Conservation (phyloP, 495 filamentous ascomycete species). For the Trichocladium antarcticum region DNA sequence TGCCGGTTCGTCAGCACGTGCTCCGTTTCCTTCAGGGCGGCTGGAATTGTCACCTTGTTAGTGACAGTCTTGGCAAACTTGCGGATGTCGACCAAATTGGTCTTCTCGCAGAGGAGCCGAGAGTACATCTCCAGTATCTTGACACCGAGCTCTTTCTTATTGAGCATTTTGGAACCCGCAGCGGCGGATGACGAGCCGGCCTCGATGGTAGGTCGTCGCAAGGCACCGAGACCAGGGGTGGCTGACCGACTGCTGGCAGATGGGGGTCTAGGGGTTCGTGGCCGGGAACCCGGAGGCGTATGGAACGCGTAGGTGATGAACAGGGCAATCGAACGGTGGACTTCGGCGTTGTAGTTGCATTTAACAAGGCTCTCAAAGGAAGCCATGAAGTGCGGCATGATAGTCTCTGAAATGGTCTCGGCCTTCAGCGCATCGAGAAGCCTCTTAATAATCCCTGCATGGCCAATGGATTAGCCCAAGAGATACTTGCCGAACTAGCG, state of each 20-base stretch:
- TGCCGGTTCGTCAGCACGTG: conserved; percentile 39
- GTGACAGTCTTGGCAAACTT: conserved; percentile 93
- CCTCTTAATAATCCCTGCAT: conserved; percentile 73
- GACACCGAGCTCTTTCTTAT: conserved; percentile 55
- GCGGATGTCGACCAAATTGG: conserved; percentile 54
- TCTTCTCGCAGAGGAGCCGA: conserved; percentile 65
- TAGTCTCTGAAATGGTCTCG: conserved; percentile 59
- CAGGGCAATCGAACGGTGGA: conserved; percentile 74
- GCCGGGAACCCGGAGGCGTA: conserved; percentile 41
- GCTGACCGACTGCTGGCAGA: conserved; percentile 29
- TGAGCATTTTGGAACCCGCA: conserved; percentile 24
- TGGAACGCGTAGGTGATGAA: conserved; percentile 91
- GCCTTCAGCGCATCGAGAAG: conserved; percentile 80
- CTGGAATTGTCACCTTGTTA: conserved; percentile 61
- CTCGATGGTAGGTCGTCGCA: conserved; percentile 24
- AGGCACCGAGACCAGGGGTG: conserved; percentile 24
- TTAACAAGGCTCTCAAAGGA: conserved; percentile 69
- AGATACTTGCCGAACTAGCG: background rate
- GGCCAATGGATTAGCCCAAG: conserved; percentile 11
- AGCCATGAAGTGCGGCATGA: conserved; percentile 60
- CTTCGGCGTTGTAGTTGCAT: conserved; percentile 66
- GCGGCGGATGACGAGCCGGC: conserved; percentile 9
- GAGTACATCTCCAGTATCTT: conserved; percentile 72
- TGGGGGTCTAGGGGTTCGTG: conserved; percentile 41
- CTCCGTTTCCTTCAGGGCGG: conserved; percentile 10